phyloP scores from a whole-genome alignment of 768 basidiomycete species.

The Obba rivulosa region DNA sequence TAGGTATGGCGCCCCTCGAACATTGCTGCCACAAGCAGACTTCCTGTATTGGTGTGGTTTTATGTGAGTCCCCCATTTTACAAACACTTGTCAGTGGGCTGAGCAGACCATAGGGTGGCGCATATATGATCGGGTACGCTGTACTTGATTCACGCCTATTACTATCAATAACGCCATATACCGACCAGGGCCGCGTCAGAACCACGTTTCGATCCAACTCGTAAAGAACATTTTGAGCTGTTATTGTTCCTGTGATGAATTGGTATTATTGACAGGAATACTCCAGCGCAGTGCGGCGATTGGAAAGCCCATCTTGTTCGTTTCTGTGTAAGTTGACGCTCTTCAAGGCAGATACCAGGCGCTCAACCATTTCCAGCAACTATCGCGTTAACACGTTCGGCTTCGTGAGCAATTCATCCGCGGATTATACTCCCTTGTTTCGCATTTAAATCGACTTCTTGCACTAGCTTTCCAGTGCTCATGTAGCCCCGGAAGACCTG shows the following conservation, averaged over 20 bases:
- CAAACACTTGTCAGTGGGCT: too few species aligned
- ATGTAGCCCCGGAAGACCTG: background rate
- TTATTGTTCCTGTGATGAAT: too few species aligned
- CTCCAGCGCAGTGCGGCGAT: slow-evolving; percentile 38
- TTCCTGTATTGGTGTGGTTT: slow-evolving; percentile 32
- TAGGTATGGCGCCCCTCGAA: slow-evolving; percentile 27
- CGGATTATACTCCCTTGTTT: too few species aligned
- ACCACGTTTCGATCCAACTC: slow-evolving; percentile 39
- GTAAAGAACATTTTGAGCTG: slow-evolving; percentile 20
- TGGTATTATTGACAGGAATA: slow-evolving; percentile 29
- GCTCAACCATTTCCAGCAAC: slow-evolving; percentile 30
- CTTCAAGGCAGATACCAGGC: background rate
- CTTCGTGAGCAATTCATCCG: slow-evolving; percentile 31
- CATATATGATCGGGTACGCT: slow-evolving; percentile 36
- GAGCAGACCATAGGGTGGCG: slow-evolving; percentile 35
- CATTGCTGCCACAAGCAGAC: slow-evolving; percentile 9
- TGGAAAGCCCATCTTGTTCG: slow-evolving; percentile 46
- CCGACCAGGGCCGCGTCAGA: slow-evolving; percentile 2
- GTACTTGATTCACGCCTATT: slow-evolving; percentile 13
- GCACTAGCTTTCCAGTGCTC: background rate
- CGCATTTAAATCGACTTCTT: too few species aligned
- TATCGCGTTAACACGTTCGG: slow-evolving; percentile 54
- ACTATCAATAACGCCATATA: too few species aligned
- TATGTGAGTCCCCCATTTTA: slow-evolving; percentile 15
- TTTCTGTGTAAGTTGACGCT: slow-evolving; percentile 34